Evolutionary conservation across 345 rosid genomes (phyloP).

Genomic region (Eucalyptus lansdowneana): DNA sequence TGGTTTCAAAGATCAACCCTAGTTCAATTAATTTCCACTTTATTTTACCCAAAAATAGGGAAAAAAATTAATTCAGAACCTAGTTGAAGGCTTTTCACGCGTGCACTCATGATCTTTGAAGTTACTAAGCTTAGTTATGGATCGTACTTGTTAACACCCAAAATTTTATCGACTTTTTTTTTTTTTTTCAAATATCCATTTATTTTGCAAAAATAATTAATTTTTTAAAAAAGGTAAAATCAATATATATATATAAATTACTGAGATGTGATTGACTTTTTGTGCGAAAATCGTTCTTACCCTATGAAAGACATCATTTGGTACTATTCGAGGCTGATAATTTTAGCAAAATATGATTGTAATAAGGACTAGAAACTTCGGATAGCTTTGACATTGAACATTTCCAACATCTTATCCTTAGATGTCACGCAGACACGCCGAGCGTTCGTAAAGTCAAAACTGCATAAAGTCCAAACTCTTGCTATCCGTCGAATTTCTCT

Average conservation of each 20-base stretch:
- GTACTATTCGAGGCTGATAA: background rate
- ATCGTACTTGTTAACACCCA: accelerated
- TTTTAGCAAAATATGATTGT: background rate
- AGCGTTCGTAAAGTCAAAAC: background rate
- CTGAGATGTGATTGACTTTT: background rate
- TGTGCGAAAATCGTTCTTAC: background rate
- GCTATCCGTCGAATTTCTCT: background rate
- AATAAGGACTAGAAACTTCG: background rate
- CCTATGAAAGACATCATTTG: background rate
- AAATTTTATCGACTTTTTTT: too few relatives aligned
- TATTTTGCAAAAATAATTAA: too few relatives aligned
- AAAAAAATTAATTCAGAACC: accelerated
- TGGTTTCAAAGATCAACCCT: background rate
- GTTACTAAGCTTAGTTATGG: background rate
- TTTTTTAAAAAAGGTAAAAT: too few relatives aligned
- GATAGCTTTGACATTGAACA: background rate
- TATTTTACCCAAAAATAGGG: background rate
- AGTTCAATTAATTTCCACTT: background rate
- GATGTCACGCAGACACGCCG: background rate
- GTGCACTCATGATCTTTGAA: background rate
- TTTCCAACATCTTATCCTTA: background rate
- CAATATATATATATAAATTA: background rate
- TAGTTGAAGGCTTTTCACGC: background rate
- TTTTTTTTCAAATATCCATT: too few relatives aligned
- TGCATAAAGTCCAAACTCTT: background rate